phyloP scores from a whole-genome alignment of 78 protist genomes.

The Neovahlkampfia damariscottae region DNA sequence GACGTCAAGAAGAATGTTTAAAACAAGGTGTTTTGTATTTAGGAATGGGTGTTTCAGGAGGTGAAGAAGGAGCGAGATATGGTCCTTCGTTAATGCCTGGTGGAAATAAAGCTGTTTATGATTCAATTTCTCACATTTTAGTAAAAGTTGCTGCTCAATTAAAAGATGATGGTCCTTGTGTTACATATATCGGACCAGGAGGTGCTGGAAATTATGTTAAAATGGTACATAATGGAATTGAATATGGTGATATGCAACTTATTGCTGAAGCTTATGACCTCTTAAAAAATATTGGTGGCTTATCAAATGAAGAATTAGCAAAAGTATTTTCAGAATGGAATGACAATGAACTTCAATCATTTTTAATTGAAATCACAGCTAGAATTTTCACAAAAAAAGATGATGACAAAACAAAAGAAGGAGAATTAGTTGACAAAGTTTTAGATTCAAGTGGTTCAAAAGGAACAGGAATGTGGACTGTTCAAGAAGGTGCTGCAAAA shows the following conservation, averaged over 20 bases:
- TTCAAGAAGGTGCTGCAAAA: constrained; percentile 22
- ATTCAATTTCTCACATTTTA: constrained; percentile 51
- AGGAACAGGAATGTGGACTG: constrained; percentile 88
- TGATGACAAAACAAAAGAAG: constrained; percentile 31
- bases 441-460: constrained; percentile 81
- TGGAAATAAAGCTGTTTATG: constrained; percentile 56
- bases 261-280: constrained; percentile 67
- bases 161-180: constrained; percentile 60
- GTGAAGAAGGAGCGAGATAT: constrained; percentile 92
- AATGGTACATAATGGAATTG: constrained; percentile 95
- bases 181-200: constrained; percentile 81
- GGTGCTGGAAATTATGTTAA: constrained; percentile 96
- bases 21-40: constrained; percentile 55
- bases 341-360: constrained; percentile 69
- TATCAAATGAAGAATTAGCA: constrained; percentile 51
- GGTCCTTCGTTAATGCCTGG: constrained; percentile 99
- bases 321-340: constrained; percentile 70
- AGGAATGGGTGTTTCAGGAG: constrained; percentile 94
- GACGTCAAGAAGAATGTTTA: constrained; percentile 48
- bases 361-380: constrained; percentile 84
- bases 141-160: constrained; percentile 58
- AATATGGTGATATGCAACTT: constrained; percentile 96
- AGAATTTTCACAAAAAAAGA: constrained; percentile 54
- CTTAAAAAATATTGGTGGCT: constrained; percentile 27
- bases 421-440: constrained; percentile 65